Percentiles rank a stretch among this genome's conserved stretches.
Conservation (phyloP, 768 basidiomycete species). For the Boletus coccyginus region DNA sequence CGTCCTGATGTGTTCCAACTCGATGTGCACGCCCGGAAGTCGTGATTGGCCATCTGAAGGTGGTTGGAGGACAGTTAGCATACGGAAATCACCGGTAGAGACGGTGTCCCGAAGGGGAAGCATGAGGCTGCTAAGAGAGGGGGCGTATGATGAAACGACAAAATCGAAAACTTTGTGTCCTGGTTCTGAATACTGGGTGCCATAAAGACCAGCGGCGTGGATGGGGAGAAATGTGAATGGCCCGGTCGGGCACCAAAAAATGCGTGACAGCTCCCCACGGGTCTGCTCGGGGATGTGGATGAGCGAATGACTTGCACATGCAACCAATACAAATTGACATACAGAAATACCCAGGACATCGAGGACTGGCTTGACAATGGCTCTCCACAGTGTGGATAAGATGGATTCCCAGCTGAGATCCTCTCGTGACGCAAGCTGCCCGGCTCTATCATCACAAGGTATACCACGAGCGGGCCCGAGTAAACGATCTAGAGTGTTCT, state of each 20-base stretch:
- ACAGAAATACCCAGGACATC: conserved; percentile 2
- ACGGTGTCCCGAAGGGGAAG: neutral
- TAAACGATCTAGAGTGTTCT: neutral
- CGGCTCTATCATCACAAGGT: neutral
- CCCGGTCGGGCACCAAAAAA: conserved; percentile 1
- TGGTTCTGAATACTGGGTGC: neutral
- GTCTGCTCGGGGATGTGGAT: neutral
- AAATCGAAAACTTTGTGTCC: neutral
- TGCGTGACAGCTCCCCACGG: neutral
- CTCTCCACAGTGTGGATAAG: conserved; percentile 10
- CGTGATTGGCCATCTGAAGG: conserved; percentile 6
- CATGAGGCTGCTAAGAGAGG: conserved; percentile 11
- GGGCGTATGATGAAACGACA: neutral
- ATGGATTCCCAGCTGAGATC: neutral
- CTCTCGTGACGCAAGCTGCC: neutral
- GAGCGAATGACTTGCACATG: neutral
- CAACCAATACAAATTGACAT: neutral
- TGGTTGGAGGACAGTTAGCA: conserved; percentile 12
- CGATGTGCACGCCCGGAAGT: conserved; percentile 12
- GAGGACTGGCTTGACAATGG: conserved; percentile 6
- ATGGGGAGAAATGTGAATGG: conserved; percentile 1
- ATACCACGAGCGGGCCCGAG: neutral
- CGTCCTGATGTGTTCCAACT: conserved; percentile 22
- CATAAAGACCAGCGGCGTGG: conserved; percentile 2
- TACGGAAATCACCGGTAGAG: neutral